These are phyloP conservation scores for Trebouxia gelatinosa DNA, from an alignment of 163 green algal genomes.

Conservation along the genomic window DNA sequence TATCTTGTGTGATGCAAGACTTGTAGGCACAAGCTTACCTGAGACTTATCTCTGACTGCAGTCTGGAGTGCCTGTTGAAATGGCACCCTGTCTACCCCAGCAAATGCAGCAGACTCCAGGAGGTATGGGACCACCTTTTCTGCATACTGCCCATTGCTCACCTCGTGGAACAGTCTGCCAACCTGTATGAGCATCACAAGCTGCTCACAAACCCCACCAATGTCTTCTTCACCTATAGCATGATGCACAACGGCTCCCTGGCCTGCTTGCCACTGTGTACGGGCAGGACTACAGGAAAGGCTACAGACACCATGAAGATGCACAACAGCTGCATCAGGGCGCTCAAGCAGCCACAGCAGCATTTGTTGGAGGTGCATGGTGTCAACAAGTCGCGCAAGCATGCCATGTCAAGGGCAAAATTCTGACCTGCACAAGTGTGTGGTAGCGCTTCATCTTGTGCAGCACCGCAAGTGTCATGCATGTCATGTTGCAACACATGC, in stretches of 20 bases:
- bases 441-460: slow-evolving; percentile 41
- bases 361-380: too few species aligned
- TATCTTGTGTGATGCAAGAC: too few species aligned
- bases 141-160: slow-evolving; percentile 52
- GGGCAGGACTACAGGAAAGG: too few species aligned
- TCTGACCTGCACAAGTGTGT: slow-evolving; percentile 38
- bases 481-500: slow-evolving; percentile 41
- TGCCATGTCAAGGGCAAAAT: too few species aligned
- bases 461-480: slow-evolving; percentile 43
- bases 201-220: too few species aligned
- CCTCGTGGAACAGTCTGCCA: slow-evolving; percentile 29
- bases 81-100: slow-evolving; percentile 36
- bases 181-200: background rate
- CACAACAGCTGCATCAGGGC: too few species aligned
- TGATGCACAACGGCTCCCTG: too few species aligned
- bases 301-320: too few species aligned
- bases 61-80: slow-evolving; percentile 44
- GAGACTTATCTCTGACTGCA: slow-evolving; percentile 59
- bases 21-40: background rate
- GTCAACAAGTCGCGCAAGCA: too few species aligned
- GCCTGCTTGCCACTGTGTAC: too few species aligned
- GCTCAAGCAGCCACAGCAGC: too few species aligned
- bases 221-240: too few species aligned
- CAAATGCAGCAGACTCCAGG: slow-evolving; percentile 39
- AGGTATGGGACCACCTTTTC: slow-evolving; percentile 57